These are phyloP conservation scores for Cyphellophora attinorum DNA, from an alignment of 2,329 filamentous ascomycete species.

Conservation along the genomic window DNA sequence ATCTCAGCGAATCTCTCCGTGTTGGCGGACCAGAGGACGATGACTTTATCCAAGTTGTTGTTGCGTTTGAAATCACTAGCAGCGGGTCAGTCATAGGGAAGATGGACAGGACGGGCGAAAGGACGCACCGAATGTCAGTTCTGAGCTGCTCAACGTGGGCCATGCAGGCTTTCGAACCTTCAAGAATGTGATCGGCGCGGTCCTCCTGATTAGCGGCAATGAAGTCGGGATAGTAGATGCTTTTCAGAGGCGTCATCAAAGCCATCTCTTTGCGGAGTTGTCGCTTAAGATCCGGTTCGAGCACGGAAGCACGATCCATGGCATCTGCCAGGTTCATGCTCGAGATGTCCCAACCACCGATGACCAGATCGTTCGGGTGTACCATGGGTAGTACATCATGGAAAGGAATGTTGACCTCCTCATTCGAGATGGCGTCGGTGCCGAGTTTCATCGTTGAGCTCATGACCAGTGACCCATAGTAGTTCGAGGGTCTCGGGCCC, in stretches of 20 bases:
- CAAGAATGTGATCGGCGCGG: constrained; percentile 81
- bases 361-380: constrained; percentile 87
- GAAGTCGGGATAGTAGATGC: constrained; percentile 98
- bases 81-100: constrained; percentile 9
- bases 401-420: constrained; percentile 95
- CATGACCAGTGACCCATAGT: constrained; percentile 98
- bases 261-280: constrained; percentile 90
- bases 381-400: constrained; percentile 91
- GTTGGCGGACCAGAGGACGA: constrained; percentile 98
- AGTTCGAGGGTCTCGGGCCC: constrained; percentile 76
- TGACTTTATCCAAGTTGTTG: constrained; percentile 84
- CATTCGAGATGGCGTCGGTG: constrained; percentile 68
- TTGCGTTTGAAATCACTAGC: constrained; percentile 73
- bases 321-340: constrained; percentile 76
- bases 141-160: constrained; percentile 90
- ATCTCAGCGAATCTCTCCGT: constrained; percentile 94
- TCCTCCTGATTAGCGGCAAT: constrained; percentile 98
- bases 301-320: constrained; percentile 91
- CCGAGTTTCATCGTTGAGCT: constrained; percentile 94
- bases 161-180: constrained; percentile 72
- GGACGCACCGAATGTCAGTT: constrained; percentile 66
- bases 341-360: constrained; percentile 98
- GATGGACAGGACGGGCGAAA: constrained; percentile 6
- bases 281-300: constrained; percentile 88
- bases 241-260: constrained; percentile 76